Conservation (phyloP, 1,139 yeast genomes). For the Arxiozyma telluris region DNA sequence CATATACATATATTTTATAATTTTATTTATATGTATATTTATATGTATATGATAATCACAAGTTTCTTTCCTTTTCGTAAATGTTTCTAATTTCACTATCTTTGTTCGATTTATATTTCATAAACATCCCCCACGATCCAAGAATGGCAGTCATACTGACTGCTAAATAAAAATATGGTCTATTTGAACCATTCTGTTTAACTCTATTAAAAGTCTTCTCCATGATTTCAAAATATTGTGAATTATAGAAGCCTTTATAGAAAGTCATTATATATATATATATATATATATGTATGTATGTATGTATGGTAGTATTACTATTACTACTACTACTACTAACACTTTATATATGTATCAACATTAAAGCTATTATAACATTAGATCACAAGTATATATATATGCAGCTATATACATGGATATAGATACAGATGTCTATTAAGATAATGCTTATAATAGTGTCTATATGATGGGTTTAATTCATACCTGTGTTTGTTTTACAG, state of each 20-base stretch:
- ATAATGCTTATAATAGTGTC: too few relatives aligned
- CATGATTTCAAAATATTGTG: background rate
- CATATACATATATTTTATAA: background rate
- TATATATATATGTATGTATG: too few relatives aligned
- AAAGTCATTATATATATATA: background rate
- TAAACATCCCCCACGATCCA: background rate
- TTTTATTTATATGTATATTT: background rate
- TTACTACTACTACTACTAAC: too few relatives aligned
- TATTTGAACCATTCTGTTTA: background rate
- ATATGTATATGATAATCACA: background rate
- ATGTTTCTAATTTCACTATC: conserved; percentile 11
- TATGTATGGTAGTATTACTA: too few relatives aligned
- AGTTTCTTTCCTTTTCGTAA: conserved; percentile 12
- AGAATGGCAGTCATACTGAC: background rate
- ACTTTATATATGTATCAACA: too few relatives aligned
- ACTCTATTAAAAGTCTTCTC: background rate
- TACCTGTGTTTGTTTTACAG: too few relatives aligned
- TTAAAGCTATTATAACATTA: too few relatives aligned
- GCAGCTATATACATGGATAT: background rate
- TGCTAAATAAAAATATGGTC: background rate
- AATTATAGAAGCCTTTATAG: background rate
- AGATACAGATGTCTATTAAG: too few relatives aligned
- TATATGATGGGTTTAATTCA: too few relatives aligned
- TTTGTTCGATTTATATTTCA: conserved; percentile 4
- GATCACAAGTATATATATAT: background rate